Base-by-base conservation (phyloP, 2,329 filamentous ascomycete species). In the Akanthomyces muscarius region DNA sequence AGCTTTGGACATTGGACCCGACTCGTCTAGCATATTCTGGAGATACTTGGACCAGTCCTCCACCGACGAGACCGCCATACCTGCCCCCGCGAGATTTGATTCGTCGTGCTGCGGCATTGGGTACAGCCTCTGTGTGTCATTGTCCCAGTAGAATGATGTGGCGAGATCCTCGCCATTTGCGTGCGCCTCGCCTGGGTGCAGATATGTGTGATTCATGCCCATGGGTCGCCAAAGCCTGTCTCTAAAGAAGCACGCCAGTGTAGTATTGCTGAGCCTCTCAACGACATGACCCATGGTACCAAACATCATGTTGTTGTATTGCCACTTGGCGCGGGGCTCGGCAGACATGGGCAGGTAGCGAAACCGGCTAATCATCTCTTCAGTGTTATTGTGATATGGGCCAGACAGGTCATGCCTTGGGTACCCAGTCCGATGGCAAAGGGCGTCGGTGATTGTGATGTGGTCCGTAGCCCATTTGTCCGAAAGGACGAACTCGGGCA, bases 261-360 rank as follows among this genome's bases (percentile, higher is more conserved):
- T 66, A 4, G 55, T 50, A 1, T 72, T 72, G 0, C 71, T 74
- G 5, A 78, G 63, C 0, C 66, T 71, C 63, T 81, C 76, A 14
- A 83, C 65, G 0, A 81, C 69, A 65, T 80, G 70, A 4, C 75
- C 76, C 7, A 74, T 73, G 5, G 73, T 73, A 2, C 73, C 75
- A 67, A 74, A 83, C 78, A 83, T 81, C 64, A 79, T 72, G 67
- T 83, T 83, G 67, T 72, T 78, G 66, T 83, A 83, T 65, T 78
- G 73, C 64, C 71, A 83, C 53, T 66, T 72, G 0, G 73, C 72
- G 3, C 82, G 74, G 3, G 79, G 72, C 63, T 81, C 78, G 4
- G 71, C 70, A 0, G 74, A 76, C 68, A 81, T 67, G 5, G 78
- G 75, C 30, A 84, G 71, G 62, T 80, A 65, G 4, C 80, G 74